Percentiles rank a stretch among this genome's conserved stretches.
Evolutionary conservation across 371 early-diverging fungal species (phyloP).

Genomic region (Rhizomucor pusillus): DNA sequence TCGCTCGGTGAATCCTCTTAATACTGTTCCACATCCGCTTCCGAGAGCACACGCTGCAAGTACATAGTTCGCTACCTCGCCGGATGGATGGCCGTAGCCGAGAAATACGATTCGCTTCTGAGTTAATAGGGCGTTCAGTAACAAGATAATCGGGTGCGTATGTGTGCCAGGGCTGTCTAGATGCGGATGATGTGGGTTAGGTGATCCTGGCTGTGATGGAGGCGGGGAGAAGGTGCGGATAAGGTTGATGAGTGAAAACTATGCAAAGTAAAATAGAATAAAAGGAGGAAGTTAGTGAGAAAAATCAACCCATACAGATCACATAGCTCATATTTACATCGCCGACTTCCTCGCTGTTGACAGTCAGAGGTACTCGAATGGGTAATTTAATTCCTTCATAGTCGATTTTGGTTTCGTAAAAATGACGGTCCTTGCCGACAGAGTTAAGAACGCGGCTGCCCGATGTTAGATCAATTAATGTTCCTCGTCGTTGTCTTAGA

Average conservation of each 20-base stretch:
- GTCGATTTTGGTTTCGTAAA: constrained; percentile 80
- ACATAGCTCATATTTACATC: constrained; percentile 79
- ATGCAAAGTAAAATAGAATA: neutral
- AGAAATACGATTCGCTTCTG: constrained; percentile 94
- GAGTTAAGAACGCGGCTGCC: constrained; percentile 42
- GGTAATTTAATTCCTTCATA: constrained; percentile 83
- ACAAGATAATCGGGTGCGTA: constrained; percentile 83
- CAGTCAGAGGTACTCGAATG: constrained; percentile 81
- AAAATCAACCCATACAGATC: neutral
- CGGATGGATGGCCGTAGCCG: constrained; percentile 87
- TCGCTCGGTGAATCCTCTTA: constrained; percentile 85
- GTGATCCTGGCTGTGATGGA: constrained; percentile 45
- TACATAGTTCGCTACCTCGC: constrained; percentile 92
- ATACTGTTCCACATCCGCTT: constrained; percentile 83
- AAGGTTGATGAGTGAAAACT: constrained; percentile 81
- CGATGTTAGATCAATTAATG: constrained; percentile 55
- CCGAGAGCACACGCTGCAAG: constrained; percentile 89
- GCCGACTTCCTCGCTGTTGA: constrained; percentile 88
- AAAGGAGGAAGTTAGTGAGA: neutral
- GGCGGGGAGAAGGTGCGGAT: constrained; percentile 67
- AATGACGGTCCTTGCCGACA: constrained; percentile 80
- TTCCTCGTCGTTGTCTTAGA: constrained; percentile 35
- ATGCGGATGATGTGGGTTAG: constrained; percentile 83
- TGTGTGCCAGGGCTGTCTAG: constrained; percentile 77
- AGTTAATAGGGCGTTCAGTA: constrained; percentile 86